Percentiles rank a stretch among this genome's conserved stretches.
Evolutionary conservation across 2,329 filamentous ascomycete species (phyloP).

Genomic region (Venturia carpophila): DNA sequence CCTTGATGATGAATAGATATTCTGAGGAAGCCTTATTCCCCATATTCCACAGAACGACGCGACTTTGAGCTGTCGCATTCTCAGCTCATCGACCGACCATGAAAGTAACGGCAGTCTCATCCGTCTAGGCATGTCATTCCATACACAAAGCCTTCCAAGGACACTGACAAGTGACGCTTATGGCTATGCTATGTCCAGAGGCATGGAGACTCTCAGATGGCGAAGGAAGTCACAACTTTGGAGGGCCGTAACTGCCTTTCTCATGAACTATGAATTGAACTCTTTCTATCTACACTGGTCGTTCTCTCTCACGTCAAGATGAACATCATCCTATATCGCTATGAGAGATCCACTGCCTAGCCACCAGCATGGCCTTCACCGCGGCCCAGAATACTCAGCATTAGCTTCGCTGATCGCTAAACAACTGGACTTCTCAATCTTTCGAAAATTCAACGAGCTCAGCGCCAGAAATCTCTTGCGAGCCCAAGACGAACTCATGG

Average conservation of each 20-base stretch:
- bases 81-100: no score
- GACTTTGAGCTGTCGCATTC: no score
- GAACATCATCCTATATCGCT: background rate
- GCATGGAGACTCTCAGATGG: background rate
- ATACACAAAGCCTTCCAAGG: background rate
- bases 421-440: constrained; percentile 15
- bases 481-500: constrained; percentile 12
- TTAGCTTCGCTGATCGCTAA: constrained; percentile 13
- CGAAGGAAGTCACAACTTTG: background rate
- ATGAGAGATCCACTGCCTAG: background rate
- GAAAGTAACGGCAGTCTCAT: no score
- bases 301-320: no score
- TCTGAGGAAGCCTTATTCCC: background rate
- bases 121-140: background rate
- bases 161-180: background rate
- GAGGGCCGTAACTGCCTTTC: constrained; percentile 2
- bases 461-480: constrained; percentile 11
- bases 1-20: background rate
- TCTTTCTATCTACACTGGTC: background rate
- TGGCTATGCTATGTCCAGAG: background rate
- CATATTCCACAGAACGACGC: background rate
- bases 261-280: background rate
- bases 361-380: background rate
- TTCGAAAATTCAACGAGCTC: constrained; percentile 13
- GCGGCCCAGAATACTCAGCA: constrained; percentile 4